phyloP scores from a whole-genome alignment of 768 basidiomycete species.

The Boletus coccyginus region DNA sequence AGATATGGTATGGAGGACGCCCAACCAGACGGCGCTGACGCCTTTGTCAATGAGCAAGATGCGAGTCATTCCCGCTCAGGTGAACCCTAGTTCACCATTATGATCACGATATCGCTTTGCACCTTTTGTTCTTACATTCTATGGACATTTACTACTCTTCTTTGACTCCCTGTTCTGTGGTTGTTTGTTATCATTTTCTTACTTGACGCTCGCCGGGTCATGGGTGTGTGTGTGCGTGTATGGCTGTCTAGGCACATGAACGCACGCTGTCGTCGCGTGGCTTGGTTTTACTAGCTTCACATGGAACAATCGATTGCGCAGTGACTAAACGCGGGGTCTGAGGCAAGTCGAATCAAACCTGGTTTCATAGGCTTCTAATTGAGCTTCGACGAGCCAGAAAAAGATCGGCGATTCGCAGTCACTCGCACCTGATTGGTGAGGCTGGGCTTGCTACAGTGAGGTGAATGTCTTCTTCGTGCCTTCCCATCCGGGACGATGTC shows the following conservation, averaged over 20 bases:
- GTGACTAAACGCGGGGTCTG: constrained; percentile 12
- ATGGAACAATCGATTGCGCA: constrained; percentile 13
- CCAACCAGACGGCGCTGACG: neutral
- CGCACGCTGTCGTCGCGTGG: constrained; percentile 21
- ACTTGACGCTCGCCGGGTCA: neutral
- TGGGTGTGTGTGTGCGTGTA: neutral
- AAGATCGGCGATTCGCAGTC: constrained; percentile 8
- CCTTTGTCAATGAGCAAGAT: constrained; percentile 1
- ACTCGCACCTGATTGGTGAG: constrained; percentile 23
- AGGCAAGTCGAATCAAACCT: constrained; percentile 12
- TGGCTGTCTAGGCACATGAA: constrained; percentile 16
- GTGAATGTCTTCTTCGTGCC: constrained; percentile 6
- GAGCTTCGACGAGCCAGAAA: neutral
- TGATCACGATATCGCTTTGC: neutral
- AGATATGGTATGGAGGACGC: constrained; percentile 12
- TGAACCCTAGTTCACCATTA: constrained; percentile 9
- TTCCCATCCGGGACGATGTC: constrained; percentile 12
- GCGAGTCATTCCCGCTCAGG: neutral
- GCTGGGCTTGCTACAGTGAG: constrained; percentile 5
- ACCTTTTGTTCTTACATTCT: neutral
- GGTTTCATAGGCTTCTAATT: neutral
- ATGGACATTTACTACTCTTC: constrained; percentile 1
- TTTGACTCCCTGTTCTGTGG: neutral
- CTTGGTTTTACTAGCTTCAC: neutral
- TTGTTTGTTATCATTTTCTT: neutral